A percentile compares a stretch with the other conserved stretches of the same genome.
Evolutionary conservation across 805 yeast genomes (phyloP).

Genomic region (Teunomyces tritomae): DNA sequence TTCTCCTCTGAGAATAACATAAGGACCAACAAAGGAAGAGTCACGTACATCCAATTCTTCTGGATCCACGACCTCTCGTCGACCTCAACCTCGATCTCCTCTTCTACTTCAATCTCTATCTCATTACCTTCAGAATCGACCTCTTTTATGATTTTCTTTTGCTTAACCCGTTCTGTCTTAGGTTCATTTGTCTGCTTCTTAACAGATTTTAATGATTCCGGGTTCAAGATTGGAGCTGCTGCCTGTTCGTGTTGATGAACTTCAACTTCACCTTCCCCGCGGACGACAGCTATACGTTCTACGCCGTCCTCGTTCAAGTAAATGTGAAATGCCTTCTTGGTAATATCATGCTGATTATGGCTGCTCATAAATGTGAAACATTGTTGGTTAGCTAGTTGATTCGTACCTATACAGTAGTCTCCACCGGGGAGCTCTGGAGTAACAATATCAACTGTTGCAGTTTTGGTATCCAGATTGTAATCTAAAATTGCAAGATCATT

Average conservation of each 20-base stretch:
- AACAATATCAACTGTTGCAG: background rate
- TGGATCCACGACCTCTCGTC: slow-evolving; percentile 49
- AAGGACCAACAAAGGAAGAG: slow-evolving; percentile 43
- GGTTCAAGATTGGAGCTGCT: slow-evolving; percentile 30
- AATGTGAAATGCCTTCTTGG: slow-evolving; percentile 2
- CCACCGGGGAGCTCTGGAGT: background rate
- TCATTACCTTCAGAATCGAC: slow-evolving; percentile 25
- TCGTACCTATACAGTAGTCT: slow-evolving; percentile 31
- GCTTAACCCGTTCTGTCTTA: slow-evolving; percentile 10
- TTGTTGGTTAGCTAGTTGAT: slow-evolving; percentile 24
- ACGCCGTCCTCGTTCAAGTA: slow-evolving; percentile 3
- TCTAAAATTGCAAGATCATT: background rate
- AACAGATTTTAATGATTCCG: slow-evolving; percentile 12
- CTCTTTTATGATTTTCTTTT: slow-evolving; percentile 16
- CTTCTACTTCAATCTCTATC: slow-evolving; percentile 18
- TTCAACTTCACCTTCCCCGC: slow-evolving; percentile 6
- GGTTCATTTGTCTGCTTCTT: slow-evolving; percentile 7
- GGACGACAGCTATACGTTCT: slow-evolving; percentile 5
- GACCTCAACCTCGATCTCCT: slow-evolving; percentile 19
- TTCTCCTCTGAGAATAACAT: slow-evolving; percentile 26
- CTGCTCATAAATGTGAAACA: slow-evolving; percentile 26
- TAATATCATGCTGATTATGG: background rate
- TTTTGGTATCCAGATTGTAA: background rate
- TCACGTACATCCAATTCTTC: slow-evolving; percentile 61
- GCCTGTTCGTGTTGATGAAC: slow-evolving; percentile 9